phyloP scores from a whole-genome alignment of 2,329 filamentous ascomycete genomes.

The Cytospora mali region DNA sequence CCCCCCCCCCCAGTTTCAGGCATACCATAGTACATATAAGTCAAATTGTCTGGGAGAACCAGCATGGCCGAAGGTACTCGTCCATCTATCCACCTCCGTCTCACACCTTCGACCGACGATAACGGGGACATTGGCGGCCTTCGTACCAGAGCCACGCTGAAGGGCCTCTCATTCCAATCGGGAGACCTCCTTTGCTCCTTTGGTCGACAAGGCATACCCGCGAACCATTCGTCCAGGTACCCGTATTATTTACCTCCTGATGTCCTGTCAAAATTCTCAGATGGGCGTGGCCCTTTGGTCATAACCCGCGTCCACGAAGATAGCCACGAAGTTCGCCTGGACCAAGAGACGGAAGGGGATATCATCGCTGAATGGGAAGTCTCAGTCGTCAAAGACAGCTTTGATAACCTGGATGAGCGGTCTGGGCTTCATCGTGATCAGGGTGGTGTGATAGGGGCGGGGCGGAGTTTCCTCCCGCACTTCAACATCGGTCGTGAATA shows the following conservation, averaged over 20 bases:
- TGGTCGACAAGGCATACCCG: background rate
- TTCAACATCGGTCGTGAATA: background rate
- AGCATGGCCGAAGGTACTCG: background rate
- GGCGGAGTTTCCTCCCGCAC: slow-evolving; percentile 16
- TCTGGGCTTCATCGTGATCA: slow-evolving; percentile 10
- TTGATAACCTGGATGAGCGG: background rate
- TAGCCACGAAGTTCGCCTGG: background rate
- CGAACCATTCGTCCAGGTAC: background rate
- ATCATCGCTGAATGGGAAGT: background rate
- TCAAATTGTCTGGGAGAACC: background rate
- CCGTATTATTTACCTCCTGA: background rate
- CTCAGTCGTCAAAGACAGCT: background rate
- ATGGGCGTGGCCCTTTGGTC: background rate
- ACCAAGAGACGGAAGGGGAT: background rate
- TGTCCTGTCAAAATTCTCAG: background rate
- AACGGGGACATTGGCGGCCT: background rate
- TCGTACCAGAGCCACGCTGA: background rate
- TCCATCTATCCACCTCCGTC: background rate
- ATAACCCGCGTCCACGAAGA: background rate
- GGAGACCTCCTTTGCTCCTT: slow-evolving; percentile 3
- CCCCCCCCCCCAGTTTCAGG: background rate
- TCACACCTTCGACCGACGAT: slow-evolving; percentile 1
- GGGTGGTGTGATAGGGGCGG: slow-evolving; percentile 1
- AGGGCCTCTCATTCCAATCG: background rate
- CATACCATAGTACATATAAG: background rate